Evolutionary conservation across 2,329 filamentous ascomycete species (phyloP).

Genomic region (Cadophora sp.): DNA sequence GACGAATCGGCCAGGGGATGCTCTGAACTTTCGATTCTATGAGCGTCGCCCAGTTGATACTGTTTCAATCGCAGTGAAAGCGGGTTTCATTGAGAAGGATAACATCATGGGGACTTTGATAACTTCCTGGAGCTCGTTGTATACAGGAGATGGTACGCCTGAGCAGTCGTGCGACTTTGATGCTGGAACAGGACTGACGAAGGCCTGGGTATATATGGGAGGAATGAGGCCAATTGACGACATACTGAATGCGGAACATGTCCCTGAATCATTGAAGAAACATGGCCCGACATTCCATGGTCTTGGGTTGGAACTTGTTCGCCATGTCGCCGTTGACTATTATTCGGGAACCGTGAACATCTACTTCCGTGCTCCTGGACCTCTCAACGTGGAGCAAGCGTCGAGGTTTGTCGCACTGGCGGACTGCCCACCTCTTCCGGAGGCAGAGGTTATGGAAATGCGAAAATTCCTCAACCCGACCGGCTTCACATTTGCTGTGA

Average conservation of each 20-base stretch:
- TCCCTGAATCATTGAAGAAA: neutral
- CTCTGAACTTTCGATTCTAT: slow-evolving; percentile 6
- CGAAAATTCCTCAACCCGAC: slow-evolving; percentile 10
- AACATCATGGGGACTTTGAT: slow-evolving; percentile 8
- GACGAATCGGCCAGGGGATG: slow-evolving; percentile 11
- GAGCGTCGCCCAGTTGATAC: neutral
- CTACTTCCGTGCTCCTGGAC: slow-evolving; percentile 11
- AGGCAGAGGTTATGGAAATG: slow-evolving; percentile 6
- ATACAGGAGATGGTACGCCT: neutral
- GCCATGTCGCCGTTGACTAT: slow-evolving; percentile 13
- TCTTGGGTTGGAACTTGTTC: slow-evolving; percentile 12
- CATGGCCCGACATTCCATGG: slow-evolving; percentile 2
- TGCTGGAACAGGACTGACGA: neutral
- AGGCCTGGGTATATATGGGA: slow-evolving; percentile 6
- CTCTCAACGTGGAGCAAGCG: slow-evolving; percentile 2
- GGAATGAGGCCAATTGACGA: slow-evolving; percentile 10
- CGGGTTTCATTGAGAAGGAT: neutral
- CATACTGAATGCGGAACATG: slow-evolving; percentile 13
- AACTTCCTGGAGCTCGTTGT: slow-evolving; percentile 5
- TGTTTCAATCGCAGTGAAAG: neutral
- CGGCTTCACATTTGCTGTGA: slow-evolving; percentile 13
- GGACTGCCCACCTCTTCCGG: neutral
- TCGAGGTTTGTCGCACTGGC: slow-evolving; percentile 9
- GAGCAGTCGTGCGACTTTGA: slow-evolving; percentile 6
- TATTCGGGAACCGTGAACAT: slow-evolving; percentile 4